Evolutionary conservation across 441 rosid genomes (phyloP).

Genomic region (Gossypium gossypioides): DNA sequence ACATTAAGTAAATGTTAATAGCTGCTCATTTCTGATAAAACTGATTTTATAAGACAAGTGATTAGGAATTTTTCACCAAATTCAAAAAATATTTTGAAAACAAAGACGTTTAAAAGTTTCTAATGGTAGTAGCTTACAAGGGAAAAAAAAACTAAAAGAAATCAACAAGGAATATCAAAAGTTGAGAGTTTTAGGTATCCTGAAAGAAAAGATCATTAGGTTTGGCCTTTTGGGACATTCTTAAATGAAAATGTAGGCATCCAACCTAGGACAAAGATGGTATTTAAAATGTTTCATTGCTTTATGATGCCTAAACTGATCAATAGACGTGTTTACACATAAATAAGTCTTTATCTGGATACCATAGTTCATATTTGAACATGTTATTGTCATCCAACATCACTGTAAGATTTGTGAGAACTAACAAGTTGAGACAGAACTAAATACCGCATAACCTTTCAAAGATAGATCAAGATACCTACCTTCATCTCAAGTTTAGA

Average conservation of each 20-base stretch:
- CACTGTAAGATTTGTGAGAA: background rate
- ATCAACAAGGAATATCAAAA: background rate
- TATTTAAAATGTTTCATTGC: background rate
- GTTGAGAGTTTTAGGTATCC: background rate
- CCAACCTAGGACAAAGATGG: background rate
- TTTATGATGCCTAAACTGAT: background rate
- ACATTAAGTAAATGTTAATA: background rate
- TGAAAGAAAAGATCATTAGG: background rate
- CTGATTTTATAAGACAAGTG: background rate
- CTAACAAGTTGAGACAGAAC: background rate
- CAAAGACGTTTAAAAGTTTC: background rate
- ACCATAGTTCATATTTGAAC: background rate
- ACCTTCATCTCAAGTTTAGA: constrained; percentile 79
- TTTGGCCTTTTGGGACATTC: background rate
- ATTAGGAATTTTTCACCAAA: background rate
- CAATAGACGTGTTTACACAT: background rate
- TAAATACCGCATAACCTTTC: background rate
- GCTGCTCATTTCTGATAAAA: background rate
- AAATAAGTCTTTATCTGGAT: background rate
- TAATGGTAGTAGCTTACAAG: background rate
- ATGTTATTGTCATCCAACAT: background rate
- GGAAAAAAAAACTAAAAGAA: background rate
- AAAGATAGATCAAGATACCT: constrained; percentile 4
- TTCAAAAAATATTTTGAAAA: background rate
- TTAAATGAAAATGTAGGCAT: background rate